Conservation (phyloP, 2,329 filamentous ascomycete species). For the Botryosphaeria dothidea region DNA sequence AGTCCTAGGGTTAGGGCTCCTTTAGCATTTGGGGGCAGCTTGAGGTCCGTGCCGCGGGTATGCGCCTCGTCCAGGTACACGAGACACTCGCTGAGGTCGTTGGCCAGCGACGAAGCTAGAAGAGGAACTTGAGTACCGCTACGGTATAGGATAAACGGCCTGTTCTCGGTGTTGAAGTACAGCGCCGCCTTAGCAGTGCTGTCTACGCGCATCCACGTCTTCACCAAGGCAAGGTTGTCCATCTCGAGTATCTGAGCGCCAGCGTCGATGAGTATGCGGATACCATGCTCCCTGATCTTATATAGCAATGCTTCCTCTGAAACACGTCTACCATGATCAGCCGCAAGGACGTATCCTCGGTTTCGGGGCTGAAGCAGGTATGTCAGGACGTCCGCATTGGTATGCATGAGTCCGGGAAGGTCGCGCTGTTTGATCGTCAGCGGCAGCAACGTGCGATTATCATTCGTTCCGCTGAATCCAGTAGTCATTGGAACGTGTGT, state of each 20-base stretch:
- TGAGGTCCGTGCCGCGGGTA: slow-evolving; percentile 62
- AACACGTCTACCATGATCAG: slow-evolving; percentile 38
- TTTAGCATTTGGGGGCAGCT: slow-evolving; percentile 48
- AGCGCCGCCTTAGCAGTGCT: slow-evolving; percentile 50
- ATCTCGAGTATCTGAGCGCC: slow-evolving; percentile 66
- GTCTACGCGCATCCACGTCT: slow-evolving; percentile 54
- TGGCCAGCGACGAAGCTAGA: slow-evolving; percentile 55
- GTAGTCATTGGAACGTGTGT: slow-evolving; percentile 50
- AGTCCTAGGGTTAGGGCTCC: slow-evolving; percentile 60
- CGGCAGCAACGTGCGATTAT: slow-evolving; percentile 61
- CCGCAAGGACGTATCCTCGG: slow-evolving; percentile 46
- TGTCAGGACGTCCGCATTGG: slow-evolving; percentile 63
- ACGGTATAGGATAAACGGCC: slow-evolving; percentile 47
- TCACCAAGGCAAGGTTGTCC: slow-evolving; percentile 53
- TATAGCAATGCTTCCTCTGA: slow-evolving; percentile 50
- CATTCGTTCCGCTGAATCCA: slow-evolving; percentile 73
- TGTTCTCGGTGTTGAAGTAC: slow-evolving; percentile 54
- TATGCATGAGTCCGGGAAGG: slow-evolving; percentile 56
- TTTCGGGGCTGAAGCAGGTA: slow-evolving; percentile 59
- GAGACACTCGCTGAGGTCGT: slow-evolving; percentile 54
- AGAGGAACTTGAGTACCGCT: slow-evolving; percentile 45
- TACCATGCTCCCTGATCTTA: slow-evolving; percentile 37
- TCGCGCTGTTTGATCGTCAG: slow-evolving; percentile 64
- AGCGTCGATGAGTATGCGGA: slow-evolving; percentile 63
- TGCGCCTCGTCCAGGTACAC: slow-evolving; percentile 65